Evolutionary conservation across 257 asterid genomes (phyloP).

Genomic region (Petunia secreta): DNA sequence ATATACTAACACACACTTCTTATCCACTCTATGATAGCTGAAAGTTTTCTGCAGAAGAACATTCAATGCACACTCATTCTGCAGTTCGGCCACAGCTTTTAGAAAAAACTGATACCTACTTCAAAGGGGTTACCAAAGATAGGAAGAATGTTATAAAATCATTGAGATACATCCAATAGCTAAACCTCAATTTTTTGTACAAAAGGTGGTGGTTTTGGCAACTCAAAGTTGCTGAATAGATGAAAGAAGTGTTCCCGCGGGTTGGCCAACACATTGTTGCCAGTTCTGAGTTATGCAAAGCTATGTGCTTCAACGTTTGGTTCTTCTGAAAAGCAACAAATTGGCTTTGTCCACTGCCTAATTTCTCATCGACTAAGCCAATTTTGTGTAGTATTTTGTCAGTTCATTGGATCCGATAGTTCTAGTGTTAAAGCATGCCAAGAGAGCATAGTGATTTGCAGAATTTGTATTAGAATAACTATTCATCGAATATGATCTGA

Average conservation of each 20-base stretch:
- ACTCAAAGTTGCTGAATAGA: not conserved
- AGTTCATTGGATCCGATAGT: too few species aligned
- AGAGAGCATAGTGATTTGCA: too few species aligned
- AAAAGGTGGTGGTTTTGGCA: not conserved
- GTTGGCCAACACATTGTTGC: not conserved
- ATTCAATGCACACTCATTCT: not conserved
- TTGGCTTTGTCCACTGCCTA: too few species aligned
- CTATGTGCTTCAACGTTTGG: too few species aligned
- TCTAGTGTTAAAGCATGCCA: too few species aligned
- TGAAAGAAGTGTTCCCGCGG: not conserved
- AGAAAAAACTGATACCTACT: too few species aligned
- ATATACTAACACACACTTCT: conserved; percentile 33
- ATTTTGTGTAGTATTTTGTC: too few species aligned
- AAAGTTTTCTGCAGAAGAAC: not conserved
- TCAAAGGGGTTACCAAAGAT: not conserved
- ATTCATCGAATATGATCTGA: too few species aligned
- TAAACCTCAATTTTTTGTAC: not conserved
- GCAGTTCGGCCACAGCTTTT: not conserved
- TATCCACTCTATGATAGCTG: not conserved
- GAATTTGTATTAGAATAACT: too few species aligned
- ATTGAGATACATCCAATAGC: conserved; percentile 8
- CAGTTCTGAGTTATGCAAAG: not conserved
- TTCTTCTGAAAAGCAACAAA: too few species aligned
- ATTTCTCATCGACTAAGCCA: too few species aligned
- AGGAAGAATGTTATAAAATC: not conserved